Evolutionary conservation across 345 rosid genomes (phyloP).

Genomic region (Capsella bursapastoris): DNA sequence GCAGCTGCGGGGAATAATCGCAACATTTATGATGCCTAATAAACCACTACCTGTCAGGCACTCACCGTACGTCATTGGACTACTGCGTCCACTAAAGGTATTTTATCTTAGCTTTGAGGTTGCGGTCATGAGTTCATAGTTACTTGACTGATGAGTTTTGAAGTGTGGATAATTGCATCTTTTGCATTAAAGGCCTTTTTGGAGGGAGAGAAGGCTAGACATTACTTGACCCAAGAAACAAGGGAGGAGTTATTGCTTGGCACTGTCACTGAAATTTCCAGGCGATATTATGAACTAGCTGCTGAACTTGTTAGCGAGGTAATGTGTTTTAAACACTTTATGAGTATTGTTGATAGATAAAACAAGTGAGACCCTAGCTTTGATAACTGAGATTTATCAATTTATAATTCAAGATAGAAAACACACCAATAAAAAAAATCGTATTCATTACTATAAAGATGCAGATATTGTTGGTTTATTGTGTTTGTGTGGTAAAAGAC

Average conservation of each 20-base stretch:
- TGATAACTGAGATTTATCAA: neutral
- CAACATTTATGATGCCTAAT: conserved; percentile 85
- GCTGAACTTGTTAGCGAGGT: conserved; percentile 85
- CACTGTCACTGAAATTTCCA: conserved; percentile 68
- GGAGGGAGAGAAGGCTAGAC: conserved; percentile 70
- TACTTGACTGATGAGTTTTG: conserved; percentile 18
- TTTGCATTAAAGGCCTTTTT: conserved; percentile 54
- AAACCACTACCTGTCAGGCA: conserved; percentile 92
- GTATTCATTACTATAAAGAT: neutral
- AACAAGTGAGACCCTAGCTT: neutral
- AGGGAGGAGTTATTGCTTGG: conserved; percentile 57
- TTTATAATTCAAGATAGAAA: neutral
- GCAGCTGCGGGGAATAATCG: conserved; percentile 80
- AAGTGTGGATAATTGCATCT: conserved; percentile 5
- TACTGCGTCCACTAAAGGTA: conserved; percentile 83
- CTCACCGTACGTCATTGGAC: conserved; percentile 79
- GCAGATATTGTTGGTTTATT: neutral
- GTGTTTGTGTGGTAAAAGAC: neutral
- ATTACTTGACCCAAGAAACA: conserved; percentile 66
- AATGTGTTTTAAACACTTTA: conserved; percentile 14
- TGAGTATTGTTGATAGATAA: neutral
- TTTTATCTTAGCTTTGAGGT: conserved; percentile 16
- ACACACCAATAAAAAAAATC: neutral
- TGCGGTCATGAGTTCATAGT: conserved; percentile 18
- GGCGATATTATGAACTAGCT: conserved; percentile 75